Evolutionary conservation across 441 rosid species (phyloP), one percentile per base, ranked within the genome.

Genomic region (Erodium chrysanthum): DNA sequence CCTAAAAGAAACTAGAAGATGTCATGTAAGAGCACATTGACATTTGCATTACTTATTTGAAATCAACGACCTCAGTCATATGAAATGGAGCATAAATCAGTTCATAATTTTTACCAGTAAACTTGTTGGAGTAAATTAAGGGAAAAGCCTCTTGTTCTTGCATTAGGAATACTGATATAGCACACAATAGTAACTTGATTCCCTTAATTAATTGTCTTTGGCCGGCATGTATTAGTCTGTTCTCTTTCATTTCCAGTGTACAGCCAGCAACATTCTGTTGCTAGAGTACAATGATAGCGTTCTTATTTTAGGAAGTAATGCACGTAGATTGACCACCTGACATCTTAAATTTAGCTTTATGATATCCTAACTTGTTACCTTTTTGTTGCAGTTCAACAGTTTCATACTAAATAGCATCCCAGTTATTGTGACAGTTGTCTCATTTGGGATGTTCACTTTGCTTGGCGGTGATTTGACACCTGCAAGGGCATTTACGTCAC

Each of bases 381-480:
- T 46, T 75, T 29, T 73, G 73, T 71, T 78, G 85, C 96, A 95
- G 99, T 80, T 70, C 48, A 95, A 92, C 74, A 73, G 81, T 78
- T 96, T 96, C 75, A 73, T 96, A 42, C 84, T 96, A 66, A 92
- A 92, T 78, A 88, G 96, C 84, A 76, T 88, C 68, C 97, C 99
- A 22, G 97, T 96, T 69, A 58, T 88, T 79, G 98, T 92, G 78
- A 90, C 98, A 66, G 97, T 90, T 74, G 71, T 86, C 69, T 90
- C 98, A 70, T 96, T 96, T 82, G 97, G 97, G 52, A 71, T 89
- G 84, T 96, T 85, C 85, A 88, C 99, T 69, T 75, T 96, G 80
- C 97, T 96, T 74, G 99, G 99, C 64, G 99, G 98, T 75, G 84
- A 92, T 83, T 83, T 92, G 82, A 90, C 99, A 78, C 99, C 99